Evolutionary conservation across 2,329 filamentous ascomycete genomes (phyloP), one percentile per base, ranked within the genome.

Genomic region (Scopulariopsis brevicaulis): DNA sequence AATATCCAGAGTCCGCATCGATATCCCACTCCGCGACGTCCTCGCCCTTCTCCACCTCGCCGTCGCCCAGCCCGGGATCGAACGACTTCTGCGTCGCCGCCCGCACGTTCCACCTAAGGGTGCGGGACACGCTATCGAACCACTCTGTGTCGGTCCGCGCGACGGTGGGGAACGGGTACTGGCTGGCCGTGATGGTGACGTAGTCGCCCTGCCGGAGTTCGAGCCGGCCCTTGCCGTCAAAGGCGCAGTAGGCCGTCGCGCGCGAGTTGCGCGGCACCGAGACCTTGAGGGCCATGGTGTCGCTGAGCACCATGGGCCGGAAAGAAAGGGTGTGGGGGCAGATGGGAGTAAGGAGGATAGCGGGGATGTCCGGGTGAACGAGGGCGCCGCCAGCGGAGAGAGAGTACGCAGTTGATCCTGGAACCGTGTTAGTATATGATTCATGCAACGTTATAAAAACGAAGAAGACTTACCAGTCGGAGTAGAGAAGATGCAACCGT

Each of bases 321-420:
- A 99, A 99, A 15, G 90, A 96, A 18, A 99, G 80, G 0, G 93
- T 97, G 69, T 99, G 94, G 10, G 94, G 94, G 73, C 94, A 99
- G 71, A 99, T 97, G 22, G 94, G 94, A 0, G 94, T 99, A 58
- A 99, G 83, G 50, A 97, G 85, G 65, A 99, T 96, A 64, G 92
- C 94, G 15, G 94, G 94, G 60, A 99, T 96, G 68, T 96, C 93
- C 0, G 94, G 94, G 69, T 97, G 93, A 59, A 97, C 93, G 53
- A 99, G 85, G 24, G 91, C 95, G 65, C 94, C 94, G 60, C 94
- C 94, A 18, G 94, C 94, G 12, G 92, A 96, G 34, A 99, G 84
- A 1, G 92, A 96, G 71, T 99, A 99, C 34, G 94, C 94, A 3
- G 94, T 99, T 60, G 87, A 91, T 53, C 55, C 55, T 57, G 35